These are phyloP conservation scores for Rhododendron molle DNA, from an alignment of 148 eudicot genomes.

Conservation along the genomic window DNA sequence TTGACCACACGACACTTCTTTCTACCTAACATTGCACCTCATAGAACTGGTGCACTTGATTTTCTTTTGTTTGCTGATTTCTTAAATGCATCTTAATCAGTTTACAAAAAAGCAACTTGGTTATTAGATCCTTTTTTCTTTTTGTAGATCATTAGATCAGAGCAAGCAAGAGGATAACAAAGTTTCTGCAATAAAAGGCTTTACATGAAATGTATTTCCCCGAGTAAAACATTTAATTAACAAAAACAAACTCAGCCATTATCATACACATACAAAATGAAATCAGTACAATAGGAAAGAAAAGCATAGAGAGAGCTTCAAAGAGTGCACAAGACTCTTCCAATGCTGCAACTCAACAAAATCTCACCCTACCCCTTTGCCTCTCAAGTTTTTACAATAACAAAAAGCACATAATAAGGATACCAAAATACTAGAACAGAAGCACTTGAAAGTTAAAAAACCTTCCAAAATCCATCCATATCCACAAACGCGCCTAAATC, in stretches of 20 bases:
- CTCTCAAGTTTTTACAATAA: neutral
- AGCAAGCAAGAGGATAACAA: too few species aligned
- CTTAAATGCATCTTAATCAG: neutral
- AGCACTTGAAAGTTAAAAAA: neutral
- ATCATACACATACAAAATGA: neutral
- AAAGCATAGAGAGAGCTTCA: neutral
- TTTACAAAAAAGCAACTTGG: neutral
- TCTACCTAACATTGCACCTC: neutral
- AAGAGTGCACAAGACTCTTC: neutral
- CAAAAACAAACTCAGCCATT: neutral
- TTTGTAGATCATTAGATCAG: too few species aligned
- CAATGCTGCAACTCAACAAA: neutral
- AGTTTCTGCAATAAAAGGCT: too few species aligned
- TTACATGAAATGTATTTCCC: too few species aligned
- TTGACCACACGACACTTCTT: neutral
- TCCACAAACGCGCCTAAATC: neutral
- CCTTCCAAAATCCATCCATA: neutral
- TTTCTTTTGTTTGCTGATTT: neutral
- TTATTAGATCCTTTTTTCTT: neutral
- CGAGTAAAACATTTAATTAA: neutral
- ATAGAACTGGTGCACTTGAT: neutral
- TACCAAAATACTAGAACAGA: neutral
- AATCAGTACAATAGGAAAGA: neutral
- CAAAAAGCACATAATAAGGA: neutral
- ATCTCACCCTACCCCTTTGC: neutral